Evolutionary conservation across 2,329 filamentous ascomycete genomes (phyloP), one percentile per base, ranked within the genome.

Genomic region (Lasiodiplodia hormozganensis): DNA sequence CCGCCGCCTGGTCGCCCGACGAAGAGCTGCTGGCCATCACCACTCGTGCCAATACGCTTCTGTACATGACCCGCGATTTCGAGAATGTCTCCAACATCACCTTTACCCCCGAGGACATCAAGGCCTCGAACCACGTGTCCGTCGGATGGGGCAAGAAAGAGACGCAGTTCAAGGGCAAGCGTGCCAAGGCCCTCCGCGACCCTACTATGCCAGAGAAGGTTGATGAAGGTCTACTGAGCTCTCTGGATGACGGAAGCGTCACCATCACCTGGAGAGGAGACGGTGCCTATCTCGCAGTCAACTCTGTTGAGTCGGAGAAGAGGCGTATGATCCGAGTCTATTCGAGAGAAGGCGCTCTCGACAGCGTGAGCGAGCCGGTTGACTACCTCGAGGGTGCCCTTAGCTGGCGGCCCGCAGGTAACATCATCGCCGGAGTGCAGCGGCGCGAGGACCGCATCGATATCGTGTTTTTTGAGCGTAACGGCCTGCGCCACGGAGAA

Each of bases 141-240:
- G 95, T 99, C 25, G 96, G 96, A 62, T 99, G 96, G 96, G 96
- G 96, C 69, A 98, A 98, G 83, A 93, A 92, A 77, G 96, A 99
- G 81, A 99, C 96, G 0, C 96, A 99, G 78, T 99, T 99, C 79
- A 92, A 97, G 76, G 96, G 96, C 62, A 93, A 92, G 75, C 89
- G 94, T 70, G 95, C 94, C 68, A 90, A 89, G 81, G 94, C 94
- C 23, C 84, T 98, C 71, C 88, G 93, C 66, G 96, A 99, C 79
- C 96, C 96, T 18, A 99, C 96, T 11, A 92, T 99, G 72, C 96
- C 96, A 0, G 94, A 98, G 78, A 92, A 90, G 76, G 87, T 97
- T 21, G 96, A 98, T 75, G 88, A 94, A 76, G 96, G 96, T 51
- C 82, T 88, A 8, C 82, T 94, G 18, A 96, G 93, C 75, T 75